Conservation (phyloP, 202 grass and related monocot species). For the Panicum virgatum region DNA sequence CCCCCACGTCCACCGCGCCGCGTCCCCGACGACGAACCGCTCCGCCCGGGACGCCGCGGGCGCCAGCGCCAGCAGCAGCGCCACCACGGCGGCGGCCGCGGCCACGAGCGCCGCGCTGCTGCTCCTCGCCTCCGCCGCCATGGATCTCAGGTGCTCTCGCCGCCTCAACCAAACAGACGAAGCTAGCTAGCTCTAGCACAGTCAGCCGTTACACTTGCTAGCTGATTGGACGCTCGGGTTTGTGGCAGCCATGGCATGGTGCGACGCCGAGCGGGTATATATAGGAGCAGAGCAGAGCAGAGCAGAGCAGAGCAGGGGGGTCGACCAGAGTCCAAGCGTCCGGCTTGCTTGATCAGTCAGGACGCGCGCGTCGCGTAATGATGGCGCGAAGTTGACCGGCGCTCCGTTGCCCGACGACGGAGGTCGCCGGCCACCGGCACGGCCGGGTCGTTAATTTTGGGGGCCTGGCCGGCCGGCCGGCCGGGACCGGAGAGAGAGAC, state of each 20-base stretch:
- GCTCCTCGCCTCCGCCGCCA: conserved; percentile 18
- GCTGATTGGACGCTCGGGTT: background rate
- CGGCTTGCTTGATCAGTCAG: background rate
- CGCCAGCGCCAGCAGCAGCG: conserved; percentile 37
- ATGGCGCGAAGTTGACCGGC: conserved; percentile 42
- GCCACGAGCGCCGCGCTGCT: background rate
- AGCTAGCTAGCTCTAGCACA: too few relatives aligned
- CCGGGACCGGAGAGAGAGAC: background rate
- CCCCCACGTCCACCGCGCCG: conserved; percentile 80
- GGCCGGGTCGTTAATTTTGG: background rate
- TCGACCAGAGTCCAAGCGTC: background rate
- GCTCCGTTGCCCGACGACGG: too few relatives aligned
- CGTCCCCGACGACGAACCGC: conserved; percentile 73
- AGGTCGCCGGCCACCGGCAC: background rate
- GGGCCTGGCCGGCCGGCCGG: background rate
- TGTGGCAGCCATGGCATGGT: conserved; percentile 24
- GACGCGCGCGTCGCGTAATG: conserved; percentile 14
- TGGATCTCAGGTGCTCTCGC: background rate
- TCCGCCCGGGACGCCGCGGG: conserved; percentile 40
- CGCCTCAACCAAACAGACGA: background rate
- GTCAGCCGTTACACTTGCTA: background rate
- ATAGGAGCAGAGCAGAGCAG: conserved; percentile 23
- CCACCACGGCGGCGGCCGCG: background rate
- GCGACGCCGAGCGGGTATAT: conserved; percentile 29
- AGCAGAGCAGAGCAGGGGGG: too few relatives aligned